These are phyloP conservation scores for Tulasnella sp. DNA, from an alignment of 768 basidiomycete genomes.

Conservation along the genomic window DNA sequence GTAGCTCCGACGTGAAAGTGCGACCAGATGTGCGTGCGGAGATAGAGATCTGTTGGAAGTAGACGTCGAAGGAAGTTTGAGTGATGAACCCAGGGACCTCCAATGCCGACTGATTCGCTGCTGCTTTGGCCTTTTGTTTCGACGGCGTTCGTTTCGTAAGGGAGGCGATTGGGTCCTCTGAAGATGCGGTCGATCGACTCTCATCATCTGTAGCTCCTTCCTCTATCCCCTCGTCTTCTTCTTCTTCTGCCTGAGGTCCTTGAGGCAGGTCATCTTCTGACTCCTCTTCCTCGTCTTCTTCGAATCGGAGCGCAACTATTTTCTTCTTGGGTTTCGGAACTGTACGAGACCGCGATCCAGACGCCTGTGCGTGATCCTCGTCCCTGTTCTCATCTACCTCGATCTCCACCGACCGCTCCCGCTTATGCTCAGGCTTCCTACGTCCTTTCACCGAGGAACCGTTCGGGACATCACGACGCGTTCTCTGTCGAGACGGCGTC, in stretches of 20 bases:
- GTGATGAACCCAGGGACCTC: slow-evolving; percentile 30
- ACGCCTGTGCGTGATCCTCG: background rate
- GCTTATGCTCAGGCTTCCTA: background rate
- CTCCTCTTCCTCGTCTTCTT: background rate
- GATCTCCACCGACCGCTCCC: background rate
- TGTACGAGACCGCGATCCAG: background rate
- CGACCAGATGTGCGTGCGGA: slow-evolving; percentile 64
- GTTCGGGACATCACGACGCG: background rate
- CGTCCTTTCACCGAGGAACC: background rate
- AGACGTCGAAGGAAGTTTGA: slow-evolving; percentile 71
- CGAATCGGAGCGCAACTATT: background rate
- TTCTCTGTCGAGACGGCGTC: background rate
- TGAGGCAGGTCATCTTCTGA: background rate
- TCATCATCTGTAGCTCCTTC: slow-evolving; percentile 16
- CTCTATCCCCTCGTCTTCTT: slow-evolving; percentile 1
- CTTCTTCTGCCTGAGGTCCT: too few relatives aligned
- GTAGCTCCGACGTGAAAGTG: slow-evolving; percentile 63
- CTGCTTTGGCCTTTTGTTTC: slow-evolving; percentile 8
- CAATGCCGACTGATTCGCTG: background rate
- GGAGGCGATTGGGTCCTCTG: slow-evolving; percentile 4
- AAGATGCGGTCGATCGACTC: slow-evolving; percentile 10
- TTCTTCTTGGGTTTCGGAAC: background rate
- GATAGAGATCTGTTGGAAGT: slow-evolving; percentile 55
- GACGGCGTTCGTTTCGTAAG: slow-evolving; percentile 10
- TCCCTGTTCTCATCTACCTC: background rate